Percentiles rank a stretch among this genome's conserved stretches.
Evolutionary conservation across 1,284 basidiomycete species (phyloP).

Genomic region (Takashimella koratensis): DNA sequence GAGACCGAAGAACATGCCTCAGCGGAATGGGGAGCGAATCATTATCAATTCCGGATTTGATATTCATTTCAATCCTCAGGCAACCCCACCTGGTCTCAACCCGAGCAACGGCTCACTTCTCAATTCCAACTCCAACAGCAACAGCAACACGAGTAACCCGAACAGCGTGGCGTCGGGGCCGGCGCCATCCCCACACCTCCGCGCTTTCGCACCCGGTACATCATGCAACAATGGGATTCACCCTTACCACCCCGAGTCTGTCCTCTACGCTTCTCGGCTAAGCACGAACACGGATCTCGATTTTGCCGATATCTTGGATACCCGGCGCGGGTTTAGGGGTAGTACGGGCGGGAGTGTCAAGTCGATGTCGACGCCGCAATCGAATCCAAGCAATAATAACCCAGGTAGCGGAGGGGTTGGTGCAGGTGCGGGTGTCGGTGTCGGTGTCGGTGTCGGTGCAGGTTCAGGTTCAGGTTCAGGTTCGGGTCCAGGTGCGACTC

Average conservation of each 20-base stretch:
- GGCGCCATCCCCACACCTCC: neutral
- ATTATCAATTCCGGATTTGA: neutral
- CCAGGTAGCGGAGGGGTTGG: neutral
- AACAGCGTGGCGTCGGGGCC: too few species aligned
- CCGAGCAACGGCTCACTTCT: too few species aligned
- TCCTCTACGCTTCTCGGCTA: neutral
- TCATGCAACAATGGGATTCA: neutral
- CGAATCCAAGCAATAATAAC: too few species aligned
- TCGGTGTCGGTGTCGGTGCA: neutral
- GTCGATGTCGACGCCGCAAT: neutral
- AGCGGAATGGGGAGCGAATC: neutral
- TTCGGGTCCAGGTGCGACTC: too few species aligned
- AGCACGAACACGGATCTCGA: neutral
- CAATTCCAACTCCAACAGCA: too few species aligned
- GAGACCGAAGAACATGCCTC: neutral
- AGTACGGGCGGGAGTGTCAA: neutral
- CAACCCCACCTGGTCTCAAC: neutral
- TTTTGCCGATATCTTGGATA: neutral
- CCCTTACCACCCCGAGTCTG: neutral
- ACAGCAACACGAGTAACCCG: too few species aligned
- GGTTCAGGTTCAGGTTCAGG: too few species aligned
- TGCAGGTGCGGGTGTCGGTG: too few species aligned
- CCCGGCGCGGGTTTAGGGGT: neutral
- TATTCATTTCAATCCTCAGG: neutral
- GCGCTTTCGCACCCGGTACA: neutral